Conservation (phyloP, 306 rosid genomes). For the Acmispon strigosus region DNA sequence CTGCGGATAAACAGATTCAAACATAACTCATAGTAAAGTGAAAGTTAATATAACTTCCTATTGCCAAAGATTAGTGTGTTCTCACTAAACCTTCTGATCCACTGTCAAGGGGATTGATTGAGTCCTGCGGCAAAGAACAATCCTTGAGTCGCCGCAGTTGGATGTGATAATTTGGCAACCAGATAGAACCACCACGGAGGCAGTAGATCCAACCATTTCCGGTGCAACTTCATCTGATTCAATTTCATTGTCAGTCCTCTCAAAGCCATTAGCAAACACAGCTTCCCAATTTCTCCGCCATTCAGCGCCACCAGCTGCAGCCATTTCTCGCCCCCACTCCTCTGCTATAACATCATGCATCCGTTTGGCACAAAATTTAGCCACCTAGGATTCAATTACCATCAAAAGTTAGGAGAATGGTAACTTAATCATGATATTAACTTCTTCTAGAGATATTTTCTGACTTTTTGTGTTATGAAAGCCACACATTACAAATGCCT, state of each 20-base stretch:
- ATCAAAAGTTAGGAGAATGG: constrained; percentile 18
- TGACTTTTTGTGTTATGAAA: neutral
- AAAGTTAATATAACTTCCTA: neutral
- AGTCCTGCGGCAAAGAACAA: constrained; percentile 66
- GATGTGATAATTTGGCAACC: constrained; percentile 87
- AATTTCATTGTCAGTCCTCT: constrained; percentile 61
- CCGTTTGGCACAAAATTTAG: constrained; percentile 73
- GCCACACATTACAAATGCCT: neutral
- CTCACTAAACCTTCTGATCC: constrained; percentile 77
- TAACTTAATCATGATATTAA: neutral
- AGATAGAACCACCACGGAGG: constrained; percentile 64
- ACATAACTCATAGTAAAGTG: neutral
- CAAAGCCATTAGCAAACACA: constrained; percentile 56
- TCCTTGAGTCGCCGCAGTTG: constrained; percentile 91
- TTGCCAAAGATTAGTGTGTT: neutral
- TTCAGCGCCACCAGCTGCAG: constrained; percentile 26
- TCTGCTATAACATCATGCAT: constrained; percentile 78
- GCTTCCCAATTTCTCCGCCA: constrained; percentile 88
- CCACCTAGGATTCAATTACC: constrained; percentile 52
- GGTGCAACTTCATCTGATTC: constrained; percentile 43
- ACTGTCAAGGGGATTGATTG: constrained; percentile 72
- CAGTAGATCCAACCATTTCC: constrained; percentile 97
- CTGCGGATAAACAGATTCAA: too few species aligned
- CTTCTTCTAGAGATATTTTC: neutral
- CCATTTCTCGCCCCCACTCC: constrained; percentile 58